A percentile compares a stretch with the other conserved stretches of the same genome.
Conservation (phyloP, 257 asterid genomes). For the Mitragyna speciosa region DNA sequence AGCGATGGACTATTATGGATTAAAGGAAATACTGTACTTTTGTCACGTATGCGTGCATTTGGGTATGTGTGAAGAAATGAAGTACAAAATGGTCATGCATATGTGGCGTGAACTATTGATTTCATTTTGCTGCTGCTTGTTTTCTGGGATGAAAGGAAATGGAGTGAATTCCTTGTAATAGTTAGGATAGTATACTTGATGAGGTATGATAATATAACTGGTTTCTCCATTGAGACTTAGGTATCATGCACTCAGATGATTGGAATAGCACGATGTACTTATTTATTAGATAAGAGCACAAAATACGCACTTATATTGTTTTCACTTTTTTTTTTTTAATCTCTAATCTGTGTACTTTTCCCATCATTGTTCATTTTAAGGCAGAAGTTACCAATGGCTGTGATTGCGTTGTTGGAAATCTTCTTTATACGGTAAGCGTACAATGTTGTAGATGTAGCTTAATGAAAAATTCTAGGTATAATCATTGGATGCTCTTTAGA, state of each 20-base stretch:
- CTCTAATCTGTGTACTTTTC: neutral
- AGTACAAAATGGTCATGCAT: neutral
- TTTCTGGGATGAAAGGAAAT: too few relatives aligned
- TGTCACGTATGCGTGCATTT: neutral
- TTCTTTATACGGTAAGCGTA: conserved; percentile 68
- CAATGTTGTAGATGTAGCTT: conserved; percentile 4
- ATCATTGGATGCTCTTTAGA: neutral
- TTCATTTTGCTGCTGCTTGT: neutral
- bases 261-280: neutral
- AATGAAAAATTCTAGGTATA: neutral
- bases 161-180: neutral
- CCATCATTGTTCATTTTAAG: conserved; percentile 38
- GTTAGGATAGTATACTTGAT: neutral
- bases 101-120: neutral
- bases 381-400: conserved; percentile 78
- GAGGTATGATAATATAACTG: neutral
- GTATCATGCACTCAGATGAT: neutral
- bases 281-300: too few relatives aligned
- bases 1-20: neutral
- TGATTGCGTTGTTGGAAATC: conserved; percentile 77
- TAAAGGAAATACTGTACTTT: neutral
- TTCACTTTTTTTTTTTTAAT: neutral
- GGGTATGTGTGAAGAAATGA: neutral
- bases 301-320: neutral
- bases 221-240: neutral